phyloP scores from a whole-genome alignment of 2,329 filamentous ascomycete genomes.

The Fusarium papillatum region DNA sequence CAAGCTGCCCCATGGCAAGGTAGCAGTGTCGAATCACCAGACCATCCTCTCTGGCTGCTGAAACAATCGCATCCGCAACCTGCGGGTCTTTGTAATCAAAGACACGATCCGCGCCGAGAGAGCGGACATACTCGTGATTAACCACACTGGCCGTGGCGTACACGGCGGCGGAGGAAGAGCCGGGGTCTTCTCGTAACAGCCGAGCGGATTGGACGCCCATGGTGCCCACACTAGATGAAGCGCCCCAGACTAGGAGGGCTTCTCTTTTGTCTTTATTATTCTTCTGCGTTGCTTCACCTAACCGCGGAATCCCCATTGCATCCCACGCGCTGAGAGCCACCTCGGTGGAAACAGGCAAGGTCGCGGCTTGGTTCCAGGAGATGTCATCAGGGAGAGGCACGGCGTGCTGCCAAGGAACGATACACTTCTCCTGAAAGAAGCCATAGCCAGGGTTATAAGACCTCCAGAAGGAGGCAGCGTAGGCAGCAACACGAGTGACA shows the following conservation, averaged over 20 bases:
- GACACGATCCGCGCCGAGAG: slow-evolving; percentile 53
- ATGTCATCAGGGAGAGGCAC: slow-evolving; percentile 50
- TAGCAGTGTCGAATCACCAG: slow-evolving; percentile 56
- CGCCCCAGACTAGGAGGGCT: slow-evolving; percentile 58
- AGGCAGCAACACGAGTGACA: slow-evolving; percentile 54
- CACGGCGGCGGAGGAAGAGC: slow-evolving; percentile 52
- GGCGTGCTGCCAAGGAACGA: slow-evolving; percentile 57
- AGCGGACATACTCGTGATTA: slow-evolving; percentile 51
- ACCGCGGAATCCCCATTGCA: slow-evolving; percentile 48
- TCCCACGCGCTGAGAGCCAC: slow-evolving; percentile 56
- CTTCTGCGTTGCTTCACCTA: slow-evolving; percentile 17
- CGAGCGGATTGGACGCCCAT: slow-evolving; percentile 58
- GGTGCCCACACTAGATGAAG: slow-evolving; percentile 59
- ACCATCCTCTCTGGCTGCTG: slow-evolving; percentile 51
- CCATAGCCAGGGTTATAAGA: slow-evolving; percentile 60
- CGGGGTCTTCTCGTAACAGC: slow-evolving; percentile 49
- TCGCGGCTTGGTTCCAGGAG: slow-evolving; percentile 57
- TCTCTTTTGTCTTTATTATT: slow-evolving; percentile 40
- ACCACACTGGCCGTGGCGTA: slow-evolving; percentile 55
- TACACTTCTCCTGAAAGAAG: slow-evolving; percentile 57
- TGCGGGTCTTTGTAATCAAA: slow-evolving; percentile 56
- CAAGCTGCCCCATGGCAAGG: slow-evolving; percentile 54
- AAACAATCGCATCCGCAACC: slow-evolving; percentile 49
- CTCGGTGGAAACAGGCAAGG: slow-evolving; percentile 53
- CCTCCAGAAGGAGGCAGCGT: slow-evolving; percentile 56